Evolutionary conservation across 495 filamentous ascomycete genomes (phyloP).

Genomic region (Penicillium flavigenum): DNA sequence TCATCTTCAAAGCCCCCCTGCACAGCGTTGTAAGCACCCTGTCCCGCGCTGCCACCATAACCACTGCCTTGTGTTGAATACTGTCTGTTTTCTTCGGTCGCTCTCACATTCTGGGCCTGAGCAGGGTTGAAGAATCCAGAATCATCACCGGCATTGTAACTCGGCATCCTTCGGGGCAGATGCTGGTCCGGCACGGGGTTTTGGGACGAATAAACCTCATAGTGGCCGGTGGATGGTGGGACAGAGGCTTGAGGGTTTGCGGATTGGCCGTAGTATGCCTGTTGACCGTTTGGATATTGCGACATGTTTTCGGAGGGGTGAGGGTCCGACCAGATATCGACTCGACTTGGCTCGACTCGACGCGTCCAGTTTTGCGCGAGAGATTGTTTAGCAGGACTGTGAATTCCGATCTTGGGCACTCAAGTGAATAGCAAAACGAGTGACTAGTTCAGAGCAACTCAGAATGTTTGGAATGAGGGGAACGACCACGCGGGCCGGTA

Average conservation of each 20-base stretch:
- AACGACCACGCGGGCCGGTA: constrained; percentile 19
- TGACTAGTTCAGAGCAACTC: background rate
- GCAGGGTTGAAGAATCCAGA: constrained; percentile 47
- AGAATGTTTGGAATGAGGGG: constrained; percentile 17
- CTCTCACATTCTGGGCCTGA: constrained; percentile 34
- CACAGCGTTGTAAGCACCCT: constrained; percentile 26
- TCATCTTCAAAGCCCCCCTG: constrained; percentile 41
- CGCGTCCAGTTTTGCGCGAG: background rate
- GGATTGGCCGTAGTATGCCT: constrained; percentile 44
- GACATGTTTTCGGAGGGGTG: constrained; percentile 35
- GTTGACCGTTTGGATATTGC: constrained; percentile 52
- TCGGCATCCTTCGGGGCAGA: constrained; percentile 58
- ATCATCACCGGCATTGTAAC: constrained; percentile 82
- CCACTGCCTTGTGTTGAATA: constrained; percentile 22
- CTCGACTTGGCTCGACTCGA: background rate
- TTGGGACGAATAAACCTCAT: constrained; percentile 24
- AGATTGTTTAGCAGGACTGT: background rate
- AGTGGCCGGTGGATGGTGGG: constrained; percentile 23
- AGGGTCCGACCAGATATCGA: background rate
- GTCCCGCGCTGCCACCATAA: constrained; percentile 15
- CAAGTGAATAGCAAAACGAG: constrained; percentile 4
- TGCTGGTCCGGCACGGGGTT: constrained; percentile 32
- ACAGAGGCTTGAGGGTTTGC: constrained; percentile 32
- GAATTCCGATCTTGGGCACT: background rate
- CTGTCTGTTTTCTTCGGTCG: constrained; percentile 28